Conservation (phyloP, 176 grass and related monocot genomes). For the Hsuehochloa calcarea region DNA sequence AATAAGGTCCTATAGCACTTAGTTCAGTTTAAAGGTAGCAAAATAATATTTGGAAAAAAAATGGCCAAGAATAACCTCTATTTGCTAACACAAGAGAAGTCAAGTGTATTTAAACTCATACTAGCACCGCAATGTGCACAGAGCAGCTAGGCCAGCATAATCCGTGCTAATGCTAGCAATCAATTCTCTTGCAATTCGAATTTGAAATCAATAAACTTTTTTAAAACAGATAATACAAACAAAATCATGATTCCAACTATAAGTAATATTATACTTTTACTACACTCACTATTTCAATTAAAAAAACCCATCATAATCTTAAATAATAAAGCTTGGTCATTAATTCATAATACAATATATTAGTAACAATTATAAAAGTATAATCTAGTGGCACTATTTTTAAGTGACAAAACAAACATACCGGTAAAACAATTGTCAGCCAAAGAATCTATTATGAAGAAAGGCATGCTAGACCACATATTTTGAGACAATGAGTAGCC, state of each 20-base stretch:
- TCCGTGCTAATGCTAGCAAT: background rate
- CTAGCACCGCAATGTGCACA: background rate
- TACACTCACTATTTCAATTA: background rate
- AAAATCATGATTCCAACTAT: background rate
- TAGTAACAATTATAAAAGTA: background rate
- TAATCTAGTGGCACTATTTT: background rate
- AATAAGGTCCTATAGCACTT: background rate
- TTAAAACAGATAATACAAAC: background rate
- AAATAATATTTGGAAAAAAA: background rate
- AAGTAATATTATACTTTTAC: background rate
- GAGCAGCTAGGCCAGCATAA: background rate
- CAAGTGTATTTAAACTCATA: background rate
- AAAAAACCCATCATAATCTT: background rate
- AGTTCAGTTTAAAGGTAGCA: background rate
- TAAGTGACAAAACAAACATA: background rate
- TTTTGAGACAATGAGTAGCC: background rate
- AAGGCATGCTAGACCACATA: background rate
- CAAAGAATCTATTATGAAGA: background rate
- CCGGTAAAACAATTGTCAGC: background rate
- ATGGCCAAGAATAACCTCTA: slow-evolving; percentile 1
- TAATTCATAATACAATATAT: background rate
- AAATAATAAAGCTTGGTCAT: background rate
- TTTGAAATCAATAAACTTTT: background rate
- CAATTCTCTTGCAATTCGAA: background rate
- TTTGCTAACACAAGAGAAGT: background rate